phyloP scores from a whole-genome alignment of 345 rosid species.

The Combretum micranthum region DNA sequence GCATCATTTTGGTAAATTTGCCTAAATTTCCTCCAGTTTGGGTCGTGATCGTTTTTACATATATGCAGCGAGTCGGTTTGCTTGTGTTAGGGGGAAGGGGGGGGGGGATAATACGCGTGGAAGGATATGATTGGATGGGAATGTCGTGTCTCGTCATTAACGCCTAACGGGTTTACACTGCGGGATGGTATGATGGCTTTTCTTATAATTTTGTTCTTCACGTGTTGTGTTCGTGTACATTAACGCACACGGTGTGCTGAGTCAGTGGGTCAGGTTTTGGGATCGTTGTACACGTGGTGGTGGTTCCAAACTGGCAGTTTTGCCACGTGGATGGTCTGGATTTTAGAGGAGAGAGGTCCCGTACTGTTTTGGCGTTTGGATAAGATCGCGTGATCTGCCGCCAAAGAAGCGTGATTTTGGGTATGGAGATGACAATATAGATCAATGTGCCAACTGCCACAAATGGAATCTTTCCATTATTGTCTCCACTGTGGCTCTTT shows the following conservation, averaged over 20 bases:
- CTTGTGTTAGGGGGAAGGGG: too few relatives aligned
- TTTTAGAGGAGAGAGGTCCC: neutral
- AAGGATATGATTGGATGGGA: neutral
- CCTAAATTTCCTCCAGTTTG: neutral
- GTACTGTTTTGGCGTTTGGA: neutral
- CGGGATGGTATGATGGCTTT: too few relatives aligned
- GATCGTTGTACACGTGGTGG: neutral
- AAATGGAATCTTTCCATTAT: too few relatives aligned
- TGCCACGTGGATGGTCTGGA: slow-evolving; percentile 4
- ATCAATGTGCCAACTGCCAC: too few relatives aligned
- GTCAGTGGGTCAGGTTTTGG: too few relatives aligned
- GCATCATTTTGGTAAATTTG: slow-evolving; percentile 31
- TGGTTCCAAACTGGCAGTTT: neutral
- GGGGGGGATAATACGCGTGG: slow-evolving; percentile 32
- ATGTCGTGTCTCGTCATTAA: neutral
- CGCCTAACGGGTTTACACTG: too few relatives aligned
- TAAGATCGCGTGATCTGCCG: neutral
- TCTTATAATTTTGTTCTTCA: too few relatives aligned
- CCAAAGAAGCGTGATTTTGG: too few relatives aligned
- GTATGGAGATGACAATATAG: too few relatives aligned
- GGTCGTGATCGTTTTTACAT: slow-evolving; percentile 32
- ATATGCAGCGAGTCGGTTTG: slow-evolving; percentile 15
- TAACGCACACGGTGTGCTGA: too few relatives aligned
- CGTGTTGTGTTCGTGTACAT: too few relatives aligned
- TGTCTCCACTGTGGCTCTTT: too few relatives aligned